Conservation (phyloP, 2,329 filamentous ascomycete species). For the Venturia pyrina region DNA sequence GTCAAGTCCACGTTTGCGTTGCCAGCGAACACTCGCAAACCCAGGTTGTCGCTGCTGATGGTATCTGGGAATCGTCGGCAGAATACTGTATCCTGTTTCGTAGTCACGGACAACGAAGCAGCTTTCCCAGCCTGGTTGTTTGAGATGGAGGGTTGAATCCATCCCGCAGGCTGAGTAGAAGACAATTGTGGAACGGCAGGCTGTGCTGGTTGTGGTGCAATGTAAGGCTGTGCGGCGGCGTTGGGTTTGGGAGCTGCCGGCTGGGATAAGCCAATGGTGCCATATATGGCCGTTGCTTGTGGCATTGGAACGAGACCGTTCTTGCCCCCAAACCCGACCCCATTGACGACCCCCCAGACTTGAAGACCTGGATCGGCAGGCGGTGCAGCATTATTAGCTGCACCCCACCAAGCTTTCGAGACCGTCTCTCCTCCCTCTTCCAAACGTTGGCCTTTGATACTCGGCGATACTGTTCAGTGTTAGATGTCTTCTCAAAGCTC, state of each 20-base stretch:
- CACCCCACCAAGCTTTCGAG: no score
- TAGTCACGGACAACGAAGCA: neutral
- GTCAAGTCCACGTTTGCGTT: neutral
- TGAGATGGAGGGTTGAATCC: no score
- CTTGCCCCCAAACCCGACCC: no score
- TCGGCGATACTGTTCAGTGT: neutral
- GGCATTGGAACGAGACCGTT: no score
- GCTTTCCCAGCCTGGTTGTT: neutral
- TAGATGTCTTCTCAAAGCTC: neutral
- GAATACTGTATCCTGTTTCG: neutral
- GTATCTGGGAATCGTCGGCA: conserved; percentile 6
- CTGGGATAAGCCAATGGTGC: no score
- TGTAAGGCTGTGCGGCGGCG: no score
- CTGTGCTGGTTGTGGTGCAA: no score
- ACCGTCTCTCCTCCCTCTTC: neutral
- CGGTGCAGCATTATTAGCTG: neutral
- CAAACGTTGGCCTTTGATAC: neutral
- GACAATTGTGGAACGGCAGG: neutral
- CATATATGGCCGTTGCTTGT: no score
- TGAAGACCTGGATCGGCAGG: neutral
- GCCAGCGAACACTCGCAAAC: neutral
- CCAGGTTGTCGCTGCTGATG: neutral
- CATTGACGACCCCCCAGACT: neutral
- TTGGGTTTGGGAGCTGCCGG: no score
- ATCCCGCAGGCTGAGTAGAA: neutral